phyloP scores from a whole-genome alignment of 2,329 filamentous ascomycete species.

The Lecanosticta acicola region DNA sequence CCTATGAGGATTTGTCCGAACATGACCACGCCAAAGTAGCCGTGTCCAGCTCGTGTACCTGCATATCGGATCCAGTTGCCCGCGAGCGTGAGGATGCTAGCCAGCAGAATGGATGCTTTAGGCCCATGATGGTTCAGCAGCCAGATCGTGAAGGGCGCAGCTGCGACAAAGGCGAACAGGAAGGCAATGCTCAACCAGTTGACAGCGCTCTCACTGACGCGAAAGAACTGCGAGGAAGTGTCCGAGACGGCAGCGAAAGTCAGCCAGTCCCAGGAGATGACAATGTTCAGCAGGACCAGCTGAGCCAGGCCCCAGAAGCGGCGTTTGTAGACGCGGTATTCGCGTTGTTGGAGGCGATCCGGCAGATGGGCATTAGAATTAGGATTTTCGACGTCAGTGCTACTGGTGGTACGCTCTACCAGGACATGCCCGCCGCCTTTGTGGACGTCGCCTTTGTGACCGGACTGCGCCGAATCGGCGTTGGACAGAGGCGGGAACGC shows the following conservation, averaged over 20 bases:
- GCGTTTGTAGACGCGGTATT: conserved; percentile 64
- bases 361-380: not conserved
- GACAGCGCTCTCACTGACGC: conserved; percentile 66
- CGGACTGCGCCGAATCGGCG: not conserved
- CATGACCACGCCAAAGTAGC: conserved; percentile 72
- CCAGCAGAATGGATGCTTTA: conserved; percentile 66
- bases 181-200: conserved; percentile 93
- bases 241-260: conserved; percentile 81
- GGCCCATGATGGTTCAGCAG: conserved; percentile 72
- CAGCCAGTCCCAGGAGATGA: conserved; percentile 96
- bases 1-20: conserved; percentile 88
- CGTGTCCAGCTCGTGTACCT: conserved; percentile 35
- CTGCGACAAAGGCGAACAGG: conserved; percentile 72
- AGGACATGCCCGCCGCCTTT: conserved; percentile 3
- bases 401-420: conserved; percentile 1
- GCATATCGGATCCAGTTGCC: conserved; percentile 73
- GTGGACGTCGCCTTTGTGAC: conserved; percentile 1
- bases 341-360: conserved; percentile 3
- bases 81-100: conserved; percentile 66
- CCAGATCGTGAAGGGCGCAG: conserved; percentile 67
- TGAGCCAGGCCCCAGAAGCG: conserved; percentile 84
- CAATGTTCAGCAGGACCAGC: conserved; percentile 80
- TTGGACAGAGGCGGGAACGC: not conserved
- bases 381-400: conserved; percentile 1
- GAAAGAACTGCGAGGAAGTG: conserved; percentile 68